A percentile compares a stretch with the other conserved stretches of the same genome.
Evolutionary conservation across 2,329 filamentous ascomycete species (phyloP).

Genomic region (Exophiala calicioides): DNA sequence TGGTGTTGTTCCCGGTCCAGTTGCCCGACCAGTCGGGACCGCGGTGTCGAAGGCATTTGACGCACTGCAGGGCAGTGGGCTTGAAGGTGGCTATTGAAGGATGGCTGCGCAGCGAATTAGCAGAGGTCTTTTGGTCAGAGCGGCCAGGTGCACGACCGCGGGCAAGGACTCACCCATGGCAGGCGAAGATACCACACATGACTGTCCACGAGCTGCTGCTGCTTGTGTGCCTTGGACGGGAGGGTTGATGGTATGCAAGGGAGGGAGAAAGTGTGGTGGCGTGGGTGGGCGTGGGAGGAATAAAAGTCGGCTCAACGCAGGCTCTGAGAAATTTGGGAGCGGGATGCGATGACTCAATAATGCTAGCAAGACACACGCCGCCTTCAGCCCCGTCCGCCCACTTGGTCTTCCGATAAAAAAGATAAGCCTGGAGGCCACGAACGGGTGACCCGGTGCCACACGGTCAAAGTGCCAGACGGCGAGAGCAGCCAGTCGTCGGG

Average conservation of each 20-base stretch:
- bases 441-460: too few species aligned
- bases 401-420: too few species aligned
- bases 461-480: too few species aligned
- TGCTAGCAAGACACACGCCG: too few species aligned
- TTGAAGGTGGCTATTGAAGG: slow-evolving; percentile 37
- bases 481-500: too few species aligned
- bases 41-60: slow-evolving; percentile 80
- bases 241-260: slow-evolving; percentile 30
- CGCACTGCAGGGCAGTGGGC: slow-evolving; percentile 38
- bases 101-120: slow-evolving; percentile 29
- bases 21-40: slow-evolving; percentile 99
- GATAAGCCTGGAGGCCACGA: too few species aligned
- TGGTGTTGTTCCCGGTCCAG: slow-evolving; percentile 85
- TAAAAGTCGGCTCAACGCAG: slow-evolving; percentile 18
- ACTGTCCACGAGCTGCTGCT: slow-evolving; percentile 44
- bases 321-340: slow-evolving; percentile 24
- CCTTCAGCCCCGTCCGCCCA: too few species aligned
- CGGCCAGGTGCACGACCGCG: slow-evolving; percentile 5
- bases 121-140: too few species aligned
- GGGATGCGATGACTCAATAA: slow-evolving; percentile 25
- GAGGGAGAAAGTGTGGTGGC: slow-evolving; percentile 24
- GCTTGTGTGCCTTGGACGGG: slow-evolving; percentile 10
- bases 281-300: slow-evolving; percentile 24
- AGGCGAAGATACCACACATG: slow-evolving; percentile 98
- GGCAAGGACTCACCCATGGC: slow-evolving; percentile 69